Conservation (phyloP, 345 rosid species). For the Populus simonii region DNA sequence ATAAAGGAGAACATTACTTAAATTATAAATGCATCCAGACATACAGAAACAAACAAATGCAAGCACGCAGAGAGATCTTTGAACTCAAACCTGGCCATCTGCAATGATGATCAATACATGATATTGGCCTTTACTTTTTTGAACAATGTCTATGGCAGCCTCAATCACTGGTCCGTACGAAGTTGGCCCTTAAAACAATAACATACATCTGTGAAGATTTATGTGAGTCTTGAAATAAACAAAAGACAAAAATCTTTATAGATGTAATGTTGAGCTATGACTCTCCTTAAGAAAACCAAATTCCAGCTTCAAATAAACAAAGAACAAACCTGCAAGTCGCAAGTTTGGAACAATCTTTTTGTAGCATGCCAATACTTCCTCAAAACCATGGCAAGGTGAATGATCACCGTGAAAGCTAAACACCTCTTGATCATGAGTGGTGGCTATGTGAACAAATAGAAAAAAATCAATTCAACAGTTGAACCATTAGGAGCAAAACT, state of each 20-base stretch:
- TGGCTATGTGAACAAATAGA: conserved; percentile 34
- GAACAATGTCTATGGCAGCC: conserved; percentile 64
- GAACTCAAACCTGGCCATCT: conserved; percentile 69
- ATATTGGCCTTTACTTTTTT: conserved; percentile 63
- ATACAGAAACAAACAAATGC: background rate
- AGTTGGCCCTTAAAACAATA: conserved; percentile 57
- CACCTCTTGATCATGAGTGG: conserved; percentile 68
- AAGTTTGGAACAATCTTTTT: conserved; percentile 51
- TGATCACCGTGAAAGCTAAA: conserved; percentile 68
- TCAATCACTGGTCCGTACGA: conserved; percentile 71
- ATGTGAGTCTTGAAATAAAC: background rate
- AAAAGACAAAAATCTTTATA: background rate
- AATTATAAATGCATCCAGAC: background rate
- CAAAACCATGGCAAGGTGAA: conserved; percentile 79
- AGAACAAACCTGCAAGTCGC: conserved; percentile 54
- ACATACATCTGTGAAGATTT: conserved; percentile 12
- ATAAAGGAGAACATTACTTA: background rate
- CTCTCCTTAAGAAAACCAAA: background rate
- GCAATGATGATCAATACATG: conserved; percentile 74
- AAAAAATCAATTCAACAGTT: background rate
- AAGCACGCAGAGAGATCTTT: background rate
- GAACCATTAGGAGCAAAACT: background rate
- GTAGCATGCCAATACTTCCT: conserved; percentile 80
- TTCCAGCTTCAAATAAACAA: background rate
- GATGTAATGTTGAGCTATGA: background rate